Percentiles rank a stretch among this genome's conserved stretches.
These are phyloP conservation scores for Penicillium hesseltinei DNA, from an alignment of 2,329 filamentous ascomycete genomes.

Conservation along the genomic window DNA sequence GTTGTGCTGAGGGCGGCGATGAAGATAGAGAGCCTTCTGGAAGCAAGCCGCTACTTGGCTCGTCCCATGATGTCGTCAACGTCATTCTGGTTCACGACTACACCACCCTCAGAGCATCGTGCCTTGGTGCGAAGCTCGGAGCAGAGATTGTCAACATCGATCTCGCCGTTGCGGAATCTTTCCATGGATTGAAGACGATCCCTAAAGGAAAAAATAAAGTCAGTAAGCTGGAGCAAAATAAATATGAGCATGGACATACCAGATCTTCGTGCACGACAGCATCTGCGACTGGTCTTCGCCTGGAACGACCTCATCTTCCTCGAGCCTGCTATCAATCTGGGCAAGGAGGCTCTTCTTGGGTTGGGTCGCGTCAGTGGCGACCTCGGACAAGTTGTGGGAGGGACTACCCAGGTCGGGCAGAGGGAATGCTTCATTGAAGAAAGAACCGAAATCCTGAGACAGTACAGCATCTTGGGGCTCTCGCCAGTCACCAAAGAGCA, in stretches of 20 bases:
- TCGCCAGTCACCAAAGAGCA: slow-evolving; percentile 87
- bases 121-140: slow-evolving; percentile 93
- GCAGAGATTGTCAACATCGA: slow-evolving; percentile 91
- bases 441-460: slow-evolving; percentile 68
- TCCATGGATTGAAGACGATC: slow-evolving; percentile 84
- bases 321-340: slow-evolving; percentile 68
- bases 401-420: slow-evolving; percentile 74
- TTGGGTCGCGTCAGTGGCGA: slow-evolving; percentile 26
- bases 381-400: slow-evolving; percentile 60
- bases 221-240: slow-evolving; percentile 33
- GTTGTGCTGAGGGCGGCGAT: background rate
- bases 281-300: slow-evolving; percentile 61
- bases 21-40: background rate
- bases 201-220: slow-evolving; percentile 57
- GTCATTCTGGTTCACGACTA: slow-evolving; percentile 84
- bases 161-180: slow-evolving; percentile 83
- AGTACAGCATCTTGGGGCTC: slow-evolving; percentile 83
- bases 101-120: slow-evolving; percentile 83
- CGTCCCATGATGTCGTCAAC: slow-evolving; percentile 73
- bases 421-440: slow-evolving; percentile 75
- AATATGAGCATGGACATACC: slow-evolving; percentile 60
- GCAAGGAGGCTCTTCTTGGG: slow-evolving; percentile 70
- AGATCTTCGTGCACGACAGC: slow-evolving; percentile 86
- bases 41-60: slow-evolving; percentile 24
- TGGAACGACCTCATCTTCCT: slow-evolving; percentile 66